Conservation (phyloP, 2,329 filamentous ascomycete species). For the Botryotinia globosa region DNA sequence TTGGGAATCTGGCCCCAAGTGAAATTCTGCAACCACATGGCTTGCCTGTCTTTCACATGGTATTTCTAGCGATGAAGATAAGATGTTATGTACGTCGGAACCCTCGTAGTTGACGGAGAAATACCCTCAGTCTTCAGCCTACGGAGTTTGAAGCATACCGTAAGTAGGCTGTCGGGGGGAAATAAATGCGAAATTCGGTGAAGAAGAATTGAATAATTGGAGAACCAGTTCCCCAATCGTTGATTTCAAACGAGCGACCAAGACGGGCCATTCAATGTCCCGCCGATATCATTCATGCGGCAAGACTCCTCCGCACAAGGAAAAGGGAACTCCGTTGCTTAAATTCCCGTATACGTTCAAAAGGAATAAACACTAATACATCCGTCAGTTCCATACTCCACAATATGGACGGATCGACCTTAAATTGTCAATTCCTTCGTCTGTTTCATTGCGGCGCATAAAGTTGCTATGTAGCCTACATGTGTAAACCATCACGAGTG, state of each 20-base stretch:
- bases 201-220: not conserved
- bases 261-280: not conserved
- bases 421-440: not conserved
- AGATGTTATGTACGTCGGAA: not conserved
- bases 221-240: not conserved
- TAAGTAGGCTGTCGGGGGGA: not conserved
- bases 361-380: not conserved
- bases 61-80: not conserved
- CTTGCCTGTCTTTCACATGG: conserved; percentile 10
- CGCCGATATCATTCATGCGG: not conserved
- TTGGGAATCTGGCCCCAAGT: not conserved
- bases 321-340: conserved; percentile 5
- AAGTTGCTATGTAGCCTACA: not conserved
- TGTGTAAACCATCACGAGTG: not conserved
- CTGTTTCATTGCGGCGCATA: conserved; percentile 1
- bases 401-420: not conserved
- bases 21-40: conserved; percentile 1
- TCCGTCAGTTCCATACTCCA: not conserved
- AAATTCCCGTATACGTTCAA: not conserved
- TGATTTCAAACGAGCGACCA: not conserved
- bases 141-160: not conserved
- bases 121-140: not conserved
- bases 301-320: not conserved
- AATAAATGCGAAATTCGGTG: not conserved
- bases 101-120: not conserved